Base-by-base conservation (phyloP, 139 green algal genomes). In the Volvox reticuliferus region DNA sequence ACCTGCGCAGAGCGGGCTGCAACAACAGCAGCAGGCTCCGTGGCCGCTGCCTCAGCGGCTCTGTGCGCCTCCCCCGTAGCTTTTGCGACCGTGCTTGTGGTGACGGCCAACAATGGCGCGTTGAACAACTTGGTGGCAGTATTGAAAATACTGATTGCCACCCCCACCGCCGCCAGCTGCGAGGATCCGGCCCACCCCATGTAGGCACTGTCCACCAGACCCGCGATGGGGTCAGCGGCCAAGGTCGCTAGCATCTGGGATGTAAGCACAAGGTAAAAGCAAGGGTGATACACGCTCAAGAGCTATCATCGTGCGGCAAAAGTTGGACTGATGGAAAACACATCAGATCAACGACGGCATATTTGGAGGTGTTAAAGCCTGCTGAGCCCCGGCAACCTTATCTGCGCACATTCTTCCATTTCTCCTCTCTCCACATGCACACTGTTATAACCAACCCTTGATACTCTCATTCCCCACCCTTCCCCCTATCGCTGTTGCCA, bases 61-160 rank as follows among this genome's bases (percentile, higher is more conserved):
- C 1, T 21, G 37, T 20, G 68, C 50, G 87, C 81, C 67, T 33
- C 61, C 1, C 88, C 91, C 33, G 75, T 76, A 21, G 96, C 95
- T 28, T 81, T 79, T 0, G 96, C 97, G 13, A 97, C 93, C 0
- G 78, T 88, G 36, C 88, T 96, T 2, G 97, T 98, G 12, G 96
- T 98, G 24, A 97, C 94, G 0, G 89, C 88, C 37, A 98, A 92
- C 19, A 98, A 91, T 12, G 96, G 96, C 79, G 97, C 88, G 85
- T 98, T 98, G 73, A 97, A 89, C 20, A 98, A 84, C 88, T 97
- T 97, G 35, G 96, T 96, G 50, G 93, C 86, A 21, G 95, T 95
- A 90, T 94, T 96, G 93, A 96, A 98, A n/a, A 98, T 87, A 17
- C 90, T 95, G 0, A 98, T 93, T 0, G 94, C 95, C 28, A 97